Evolutionary conservation across 176 grass and related monocot genomes (phyloP).

Genomic region (sorghum (Sorghum bicolor)): Sorghum_bicolor_NCBIv3 NC_012873.2:1011001-1011500

Average conservation of each 20-base stretch:
- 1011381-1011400: conserved; percentile 48
- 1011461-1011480: conserved; percentile 25
- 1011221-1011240: conserved; percentile 49
- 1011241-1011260: conserved; percentile 47
- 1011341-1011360: conserved; percentile 77
- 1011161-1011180: conserved; percentile 88
- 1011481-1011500: background rate
- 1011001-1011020: conserved; percentile 61
- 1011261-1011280: conserved; percentile 68
- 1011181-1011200: conserved; percentile 59
- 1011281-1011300: conserved; percentile 73
- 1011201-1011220: conserved; percentile 63
- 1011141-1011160: conserved; percentile 65
- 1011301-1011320: conserved; percentile 40
- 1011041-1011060: background rate
- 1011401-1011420: background rate
- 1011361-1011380: conserved; percentile 65
- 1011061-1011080: conserved; percentile 29
- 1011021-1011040: conserved; percentile 80
- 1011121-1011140: conserved; percentile 58
- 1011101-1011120: conserved; percentile 48
- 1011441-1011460: conserved; percentile 35
- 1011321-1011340: conserved; percentile 61
- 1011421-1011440: conserved; percentile 52
- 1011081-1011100: conserved; percentile 27